Evolutionary conservation across 768 basidiomycete genomes (phyloP).

Genomic region (Tricholoma bakamatsutake): DNA sequence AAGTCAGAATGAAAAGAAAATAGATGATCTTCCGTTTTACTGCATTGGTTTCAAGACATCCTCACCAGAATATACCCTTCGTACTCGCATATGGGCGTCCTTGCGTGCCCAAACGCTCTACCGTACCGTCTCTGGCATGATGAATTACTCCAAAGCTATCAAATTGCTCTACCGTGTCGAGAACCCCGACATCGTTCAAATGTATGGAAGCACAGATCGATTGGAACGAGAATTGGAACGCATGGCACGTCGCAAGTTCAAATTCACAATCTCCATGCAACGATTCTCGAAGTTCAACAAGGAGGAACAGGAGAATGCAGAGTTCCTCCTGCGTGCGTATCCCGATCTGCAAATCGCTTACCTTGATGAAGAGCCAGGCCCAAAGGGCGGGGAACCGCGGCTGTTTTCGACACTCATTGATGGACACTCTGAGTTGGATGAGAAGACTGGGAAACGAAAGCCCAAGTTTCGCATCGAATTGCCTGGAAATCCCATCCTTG

Average conservation of each 20-base stretch:
- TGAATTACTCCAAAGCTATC: slow-evolving; percentile 99
- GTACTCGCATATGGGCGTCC: slow-evolving; percentile 99
- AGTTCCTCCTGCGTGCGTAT: slow-evolving; percentile 95
- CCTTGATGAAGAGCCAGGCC: slow-evolving; percentile 91
- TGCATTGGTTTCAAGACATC: slow-evolving; percentile 99
- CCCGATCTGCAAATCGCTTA: slow-evolving; percentile 98
- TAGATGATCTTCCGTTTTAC: slow-evolving; percentile 97
- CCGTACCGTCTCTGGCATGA: slow-evolving; percentile 98
- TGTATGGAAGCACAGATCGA: slow-evolving; percentile 93
- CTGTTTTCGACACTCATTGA: slow-evolving; percentile 94
- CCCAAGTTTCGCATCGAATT: slow-evolving; percentile 98
- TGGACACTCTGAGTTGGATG: slow-evolving; percentile 93
- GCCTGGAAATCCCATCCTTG: slow-evolving; percentile 97
- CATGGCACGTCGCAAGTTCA: slow-evolving; percentile 98
- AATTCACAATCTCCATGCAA: slow-evolving; percentile 98
- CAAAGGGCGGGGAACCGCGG: slow-evolving; percentile 81
- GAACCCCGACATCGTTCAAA: slow-evolving; percentile 95
- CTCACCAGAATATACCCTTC: slow-evolving; percentile 96
- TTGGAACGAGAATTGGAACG: slow-evolving; percentile 94
- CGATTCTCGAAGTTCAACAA: slow-evolving; percentile 99
- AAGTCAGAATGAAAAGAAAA: slow-evolving; percentile 75
- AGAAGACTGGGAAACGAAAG: slow-evolving; percentile 80
- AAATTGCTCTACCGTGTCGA: slow-evolving; percentile 98
- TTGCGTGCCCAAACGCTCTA: slow-evolving; percentile 97
- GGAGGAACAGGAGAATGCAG: slow-evolving; percentile 97